These are phyloP conservation scores for Lunularia cruciata DNA, from an alignment of 225 moss, liverwort and hornwort species.

Conservation along the genomic window DNA sequence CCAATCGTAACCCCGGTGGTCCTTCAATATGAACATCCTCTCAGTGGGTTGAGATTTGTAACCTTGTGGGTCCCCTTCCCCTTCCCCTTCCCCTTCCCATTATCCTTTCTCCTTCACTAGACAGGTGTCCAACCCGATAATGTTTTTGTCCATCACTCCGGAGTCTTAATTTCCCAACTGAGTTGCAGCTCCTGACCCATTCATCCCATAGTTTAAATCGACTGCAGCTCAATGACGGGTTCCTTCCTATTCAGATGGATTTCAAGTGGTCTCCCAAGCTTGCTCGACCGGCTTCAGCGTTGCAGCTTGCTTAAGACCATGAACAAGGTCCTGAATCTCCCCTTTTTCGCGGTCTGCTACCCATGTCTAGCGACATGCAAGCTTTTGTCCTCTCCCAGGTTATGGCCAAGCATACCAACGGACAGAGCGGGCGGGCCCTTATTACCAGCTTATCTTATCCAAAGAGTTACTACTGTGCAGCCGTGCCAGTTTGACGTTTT, in stretches of 20 bases:
- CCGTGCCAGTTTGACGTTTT: not conserved
- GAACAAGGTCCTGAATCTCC: too few relatives aligned
- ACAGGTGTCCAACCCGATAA: not conserved
- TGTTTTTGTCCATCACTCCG: not conserved
- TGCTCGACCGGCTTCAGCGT: not conserved
- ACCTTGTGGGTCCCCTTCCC: not conserved
- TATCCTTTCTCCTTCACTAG: not conserved
- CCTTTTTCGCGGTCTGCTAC: not conserved
- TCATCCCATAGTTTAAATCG: not conserved
- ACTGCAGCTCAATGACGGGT: not conserved
- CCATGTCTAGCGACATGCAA: not conserved
- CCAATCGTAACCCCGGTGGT: not conserved
- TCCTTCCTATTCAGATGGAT: too few relatives aligned
- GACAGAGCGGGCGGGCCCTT: too few relatives aligned
- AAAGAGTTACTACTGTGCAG: not conserved
- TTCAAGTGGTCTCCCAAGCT: not conserved
- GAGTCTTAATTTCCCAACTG: not conserved
- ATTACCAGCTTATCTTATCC: not conserved
- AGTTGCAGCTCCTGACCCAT: not conserved
- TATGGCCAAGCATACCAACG: not conserved
- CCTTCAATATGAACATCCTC: constrained; percentile 4
- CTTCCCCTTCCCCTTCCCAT: too few relatives aligned
- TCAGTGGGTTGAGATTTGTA: not conserved
- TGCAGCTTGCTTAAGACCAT: not conserved
- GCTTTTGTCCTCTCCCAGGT: not conserved